Evolutionary conservation across 495 filamentous ascomycete genomes (phyloP).

Genomic region (Talaromyces liani): DNA sequence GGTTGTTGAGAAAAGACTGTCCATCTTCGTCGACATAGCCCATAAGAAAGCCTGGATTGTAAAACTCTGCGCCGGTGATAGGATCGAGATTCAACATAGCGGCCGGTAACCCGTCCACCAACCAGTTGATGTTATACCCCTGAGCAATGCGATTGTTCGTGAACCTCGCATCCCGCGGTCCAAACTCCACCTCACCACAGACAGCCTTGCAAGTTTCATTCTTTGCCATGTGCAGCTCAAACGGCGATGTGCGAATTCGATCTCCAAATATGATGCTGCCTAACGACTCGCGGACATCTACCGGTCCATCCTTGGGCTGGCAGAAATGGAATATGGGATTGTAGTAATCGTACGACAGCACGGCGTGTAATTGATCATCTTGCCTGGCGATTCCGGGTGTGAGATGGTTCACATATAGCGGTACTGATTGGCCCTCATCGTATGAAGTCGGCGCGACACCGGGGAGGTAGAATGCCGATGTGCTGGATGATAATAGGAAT

Average conservation of each 20-base stretch:
- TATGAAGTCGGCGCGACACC: conserved; percentile 95
- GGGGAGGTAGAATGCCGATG: conserved; percentile 86
- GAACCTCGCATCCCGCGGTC: conserved; percentile 61
- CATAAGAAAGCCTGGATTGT: conserved; percentile 81
- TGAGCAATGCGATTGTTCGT: conserved; percentile 74
- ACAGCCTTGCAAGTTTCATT: conserved; percentile 82
- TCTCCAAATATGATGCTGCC: conserved; percentile 97
- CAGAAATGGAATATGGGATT: conserved; percentile 82
- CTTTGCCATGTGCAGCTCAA: conserved; percentile 72
- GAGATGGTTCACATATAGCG: conserved; percentile 85
- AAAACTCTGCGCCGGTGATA: conserved; percentile 66
- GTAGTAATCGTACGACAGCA: conserved; percentile 94
- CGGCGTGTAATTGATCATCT: conserved; percentile 77
- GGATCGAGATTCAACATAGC: conserved; percentile 69
- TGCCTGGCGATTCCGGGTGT: conserved; percentile 69
- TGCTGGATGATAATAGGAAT: conserved; percentile 35
- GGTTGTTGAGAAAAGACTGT: conserved; percentile 69
- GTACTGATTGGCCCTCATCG: conserved; percentile 64
- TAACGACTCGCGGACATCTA: conserved; percentile 75
- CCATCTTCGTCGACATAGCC: conserved; percentile 54
- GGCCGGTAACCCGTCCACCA: conserved; percentile 88
- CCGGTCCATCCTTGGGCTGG: conserved; percentile 61
- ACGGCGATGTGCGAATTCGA: conserved; percentile 86
- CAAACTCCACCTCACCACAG: conserved; percentile 59
- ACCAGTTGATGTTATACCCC: conserved; percentile 87